Percentiles rank a stretch among this genome's conserved stretches.
Conservation (phyloP, 1,139 yeast species). For the Debaryomyces sp. region DNA sequence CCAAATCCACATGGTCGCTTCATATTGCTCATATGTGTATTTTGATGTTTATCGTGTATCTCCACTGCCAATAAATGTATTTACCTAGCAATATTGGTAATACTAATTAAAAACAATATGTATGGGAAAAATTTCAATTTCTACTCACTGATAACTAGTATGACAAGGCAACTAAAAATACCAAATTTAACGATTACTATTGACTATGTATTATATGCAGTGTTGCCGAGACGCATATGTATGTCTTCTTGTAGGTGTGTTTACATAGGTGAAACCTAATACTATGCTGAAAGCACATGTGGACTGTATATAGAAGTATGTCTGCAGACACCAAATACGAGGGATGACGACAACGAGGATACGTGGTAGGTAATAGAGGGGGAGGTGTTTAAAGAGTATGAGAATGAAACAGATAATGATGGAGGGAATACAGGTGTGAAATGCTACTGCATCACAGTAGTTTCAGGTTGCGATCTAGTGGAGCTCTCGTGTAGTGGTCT, state of each 20-base stretch:
- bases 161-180: slow-evolving; percentile 2
- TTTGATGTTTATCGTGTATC: neutral
- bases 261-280: neutral
- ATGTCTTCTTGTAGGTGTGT: neutral
- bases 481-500: too few relatives aligned
- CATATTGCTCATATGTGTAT: neutral
- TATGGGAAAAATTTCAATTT: neutral
- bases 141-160: neutral
- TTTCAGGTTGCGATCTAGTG: too few relatives aligned
- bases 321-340: neutral
- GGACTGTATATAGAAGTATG: neutral
- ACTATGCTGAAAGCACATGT: too few relatives aligned
- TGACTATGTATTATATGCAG: neutral
- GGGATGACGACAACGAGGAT: neutral
- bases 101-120: neutral
- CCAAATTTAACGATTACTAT: slow-evolving; percentile 2
- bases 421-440: too few relatives aligned
- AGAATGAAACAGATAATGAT: too few relatives aligned
- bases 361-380: neutral
- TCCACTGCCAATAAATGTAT: neutral
- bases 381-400: neutral
- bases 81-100: neutral
- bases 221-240: neutral
- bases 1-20: neutral
- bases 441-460: too few relatives aligned